These are phyloP conservation scores for Geotrichum macrosporum DNA, from an alignment of 1,139 yeast species.

Conservation along the genomic window DNA sequence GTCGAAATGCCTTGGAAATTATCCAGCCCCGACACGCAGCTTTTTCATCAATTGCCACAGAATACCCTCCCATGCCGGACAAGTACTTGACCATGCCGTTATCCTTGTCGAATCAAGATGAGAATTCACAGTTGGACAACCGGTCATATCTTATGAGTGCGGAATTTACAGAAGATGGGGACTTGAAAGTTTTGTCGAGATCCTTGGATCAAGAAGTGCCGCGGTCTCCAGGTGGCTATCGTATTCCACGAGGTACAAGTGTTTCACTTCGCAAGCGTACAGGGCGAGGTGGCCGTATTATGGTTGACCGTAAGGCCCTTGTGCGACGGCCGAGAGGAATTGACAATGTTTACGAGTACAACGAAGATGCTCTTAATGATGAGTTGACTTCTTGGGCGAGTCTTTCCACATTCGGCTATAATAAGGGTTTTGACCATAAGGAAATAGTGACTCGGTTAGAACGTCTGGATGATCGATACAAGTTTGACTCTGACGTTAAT, in stretches of 20 bases:
- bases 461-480: conserved; percentile 68
- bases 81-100: conserved; percentile 32
- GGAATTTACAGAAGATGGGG: conserved; percentile 25
- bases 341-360: conserved; percentile 8
- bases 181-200: conserved; percentile 26
- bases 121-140: conserved; percentile 31
- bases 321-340: conserved; percentile 29
- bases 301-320: conserved; percentile 66
- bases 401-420: conserved; percentile 11
- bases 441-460: conserved; percentile 35
- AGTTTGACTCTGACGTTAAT: conserved; percentile 62
- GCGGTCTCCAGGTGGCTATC: conserved; percentile 25
- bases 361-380: conserved; percentile 31
- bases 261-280: conserved; percentile 63
- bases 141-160: conserved; percentile 30
- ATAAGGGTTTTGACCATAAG: too few relatives aligned
- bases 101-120: conserved; percentile 32
- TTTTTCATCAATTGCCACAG: conserved; percentile 73
- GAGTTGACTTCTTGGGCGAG: conserved; percentile 22
- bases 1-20: conserved; percentile 38
- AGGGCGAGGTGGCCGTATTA: conserved; percentile 67
- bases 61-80: conserved; percentile 51
- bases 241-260: conserved; percentile 36
- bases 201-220: conserved; percentile 30
- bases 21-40: conserved; percentile 65